phyloP scores from a whole-genome alignment of 768 basidiomycete species.

The Pulveroboletus sp. region DNA sequence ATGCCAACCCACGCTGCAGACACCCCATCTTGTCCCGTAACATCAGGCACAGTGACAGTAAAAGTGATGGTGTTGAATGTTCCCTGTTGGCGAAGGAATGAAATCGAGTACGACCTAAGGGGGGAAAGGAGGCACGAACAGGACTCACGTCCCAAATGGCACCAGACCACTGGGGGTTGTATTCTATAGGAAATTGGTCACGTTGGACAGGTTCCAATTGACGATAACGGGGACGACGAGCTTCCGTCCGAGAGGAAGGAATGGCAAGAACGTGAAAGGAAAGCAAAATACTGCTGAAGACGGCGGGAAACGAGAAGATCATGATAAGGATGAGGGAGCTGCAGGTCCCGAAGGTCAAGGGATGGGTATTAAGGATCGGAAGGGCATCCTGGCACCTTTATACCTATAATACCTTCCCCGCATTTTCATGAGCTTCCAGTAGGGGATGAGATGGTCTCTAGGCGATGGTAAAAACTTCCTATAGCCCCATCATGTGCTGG shows the following conservation, averaged over 20 bases:
- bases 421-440: too few species aligned
- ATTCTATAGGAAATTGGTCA: slow-evolving; percentile 3
- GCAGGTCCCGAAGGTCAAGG: too few species aligned
- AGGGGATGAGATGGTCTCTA: too few species aligned
- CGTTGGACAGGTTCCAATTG: slow-evolving; percentile 11
- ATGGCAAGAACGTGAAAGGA: slow-evolving; percentile 14
- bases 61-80: slow-evolving; percentile 11
- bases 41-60: slow-evolving; percentile 8
- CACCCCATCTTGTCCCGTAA: background rate
- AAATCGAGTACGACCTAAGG: background rate
- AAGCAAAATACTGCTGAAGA: slow-evolving; percentile 18
- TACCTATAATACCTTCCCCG: too few species aligned
- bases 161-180: slow-evolving; percentile 21
- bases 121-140: slow-evolving; percentile 4
- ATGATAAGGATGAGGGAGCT: too few species aligned
- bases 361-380: too few species aligned
- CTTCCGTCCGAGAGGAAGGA: slow-evolving; percentile 13
- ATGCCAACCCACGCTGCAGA: slow-evolving; percentile 16
- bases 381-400: too few species aligned
- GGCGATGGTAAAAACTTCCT: too few species aligned
- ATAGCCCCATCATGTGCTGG: too few species aligned
- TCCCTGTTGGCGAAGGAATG: slow-evolving; percentile 3
- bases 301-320: too few species aligned
- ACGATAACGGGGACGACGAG: slow-evolving; percentile 14
- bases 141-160: slow-evolving; percentile 7